Base-by-base conservation (phyloP, 2,329 filamentous ascomycete genomes). In the Immersiporthe knoxdaviesiana region DNA sequence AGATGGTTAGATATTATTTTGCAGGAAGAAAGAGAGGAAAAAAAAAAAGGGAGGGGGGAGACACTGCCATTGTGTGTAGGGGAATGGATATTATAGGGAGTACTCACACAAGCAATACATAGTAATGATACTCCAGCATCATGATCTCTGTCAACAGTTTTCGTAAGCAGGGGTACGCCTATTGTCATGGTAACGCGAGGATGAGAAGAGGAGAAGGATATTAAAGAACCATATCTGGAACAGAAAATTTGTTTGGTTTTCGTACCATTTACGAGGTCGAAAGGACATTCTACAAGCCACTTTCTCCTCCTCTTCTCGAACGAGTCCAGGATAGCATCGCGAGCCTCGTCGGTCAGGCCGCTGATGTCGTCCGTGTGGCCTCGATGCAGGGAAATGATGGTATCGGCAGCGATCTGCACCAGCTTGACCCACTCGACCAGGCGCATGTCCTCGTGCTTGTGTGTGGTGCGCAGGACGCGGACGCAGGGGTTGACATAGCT, bases 71-170 rank as follows among this genome's bases (percentile, higher is more conserved):
- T 16, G 14, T 39, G 2, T 10, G 37, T 2, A 39, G 11, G 11
- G 35, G 11, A 39, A 47, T 21, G 18, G 18, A 47, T 8, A 35
- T 39, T 3, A n/a, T 10, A 7, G n/a, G n/a, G n/a, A 10, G 44
- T 47, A 56, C 66, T 68, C 21, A 68, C 58, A 71, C 58, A 8
- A 71, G n/a, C 11, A 71, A n/a, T 5, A 66, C 21, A 5, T 32
- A 64, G 24, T 65, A 41, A 50, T 71, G 59, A n/a, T 71, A 71
- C 6, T 71, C 69, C 14, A 71, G 44, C 69, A 71, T 71, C 39
- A 71, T 41, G 24, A 54, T 37, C 32, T 66, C 69, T 71, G 44
- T 10, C 3, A 11, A 14, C 21, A 47, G 10, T 16, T 7, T 21
- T 16, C 30, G 59, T 62, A n/a, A 62, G 35, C n/a, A 60, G 14